Evolutionary conservation across 2,329 filamentous ascomycete species (phyloP), one percentile per base, ranked within the genome.

Genomic region (Meredithiella fracta): DNA sequence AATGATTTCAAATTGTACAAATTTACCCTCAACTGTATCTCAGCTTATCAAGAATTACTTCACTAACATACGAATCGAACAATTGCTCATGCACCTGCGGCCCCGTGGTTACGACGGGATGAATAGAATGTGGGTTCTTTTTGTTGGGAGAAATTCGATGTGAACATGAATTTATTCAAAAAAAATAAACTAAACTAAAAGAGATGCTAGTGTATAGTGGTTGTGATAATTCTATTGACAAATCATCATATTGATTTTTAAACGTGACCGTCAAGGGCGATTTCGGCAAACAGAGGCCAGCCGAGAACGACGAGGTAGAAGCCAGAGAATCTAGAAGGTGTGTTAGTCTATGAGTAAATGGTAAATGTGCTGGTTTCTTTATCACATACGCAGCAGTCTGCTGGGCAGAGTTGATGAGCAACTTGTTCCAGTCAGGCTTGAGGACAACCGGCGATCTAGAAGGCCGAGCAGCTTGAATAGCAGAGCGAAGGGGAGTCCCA

Each of bases 271-370:
- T 69, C 66, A 20, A 67, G 62, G 51, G 61, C 54, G 26, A 60
- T 54, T 58, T 64, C 59, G 58, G 63, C 64, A 17, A 62, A 59
- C 5, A 62, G 54, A 17, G 68, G 68, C 68, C 68, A 70, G 54
- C 66, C 65, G n/a, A 70, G 63, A 23, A 69, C 57, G 47, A 66
- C 47, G 42, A 59, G 59, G 51, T 68, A 64, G 42, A 64, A 63
- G 38, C 66, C 67, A 56, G 65, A 62, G 63, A 68, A 70, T 34
- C 68, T 70, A 51, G 14, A 20, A 11, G n/a, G 8, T 5, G 26
- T n/a, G 44, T 25, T 1, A 47, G 1, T 23, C 17, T 23, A 11
- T 5, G 29, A 5, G 29, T 34, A 34, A 5, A 11, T 5, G 11
- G 29, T 34, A 11, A 34, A 34, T 34, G n/a, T n/a, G n/a, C n/a